These are phyloP conservation scores for Ambrosiella beaveri DNA, from an alignment of 2,329 filamentous ascomycete species.

Conservation along the genomic window DNA sequence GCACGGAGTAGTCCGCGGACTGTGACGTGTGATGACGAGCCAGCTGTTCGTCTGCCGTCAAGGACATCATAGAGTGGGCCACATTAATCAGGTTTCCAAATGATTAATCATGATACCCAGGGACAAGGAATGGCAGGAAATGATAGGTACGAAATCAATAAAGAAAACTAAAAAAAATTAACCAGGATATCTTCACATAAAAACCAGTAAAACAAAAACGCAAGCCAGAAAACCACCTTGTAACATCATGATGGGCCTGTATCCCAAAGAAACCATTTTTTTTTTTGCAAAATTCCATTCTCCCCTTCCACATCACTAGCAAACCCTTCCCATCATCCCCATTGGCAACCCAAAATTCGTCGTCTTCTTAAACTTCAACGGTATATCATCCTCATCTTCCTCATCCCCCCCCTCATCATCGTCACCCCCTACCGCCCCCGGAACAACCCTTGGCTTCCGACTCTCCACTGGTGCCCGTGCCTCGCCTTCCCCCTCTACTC, in stretches of 20 bases:
- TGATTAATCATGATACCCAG: no score
- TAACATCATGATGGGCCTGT: neutral
- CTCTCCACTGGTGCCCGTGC: neutral
- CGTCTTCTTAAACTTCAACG: conserved; percentile 28
- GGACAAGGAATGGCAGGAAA: no score
- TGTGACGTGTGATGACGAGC: no score
- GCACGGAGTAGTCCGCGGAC: no score
- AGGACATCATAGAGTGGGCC: no score
- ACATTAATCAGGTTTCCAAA: no score
- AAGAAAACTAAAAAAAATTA: no score
- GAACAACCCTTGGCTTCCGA: neutral
- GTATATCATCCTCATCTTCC: conserved; percentile 25
- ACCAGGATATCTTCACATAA: no score
- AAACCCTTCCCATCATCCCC: conserved; percentile 1
- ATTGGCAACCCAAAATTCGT: conserved; percentile 26
- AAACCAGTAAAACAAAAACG: no score
- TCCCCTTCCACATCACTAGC: neutral
- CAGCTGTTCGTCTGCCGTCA: no score
- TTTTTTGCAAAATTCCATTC: neutral
- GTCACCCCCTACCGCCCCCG: neutral
- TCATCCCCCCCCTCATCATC: conserved; percentile 15
- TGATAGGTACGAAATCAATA: no score
- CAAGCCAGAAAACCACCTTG: no score
- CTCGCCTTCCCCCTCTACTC: neutral
- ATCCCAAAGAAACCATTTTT: neutral